These are phyloP conservation scores for Acanthamoeba culbertsoni DNA, from an alignment of 208 protist genomes.

Conservation along the genomic window DNA sequence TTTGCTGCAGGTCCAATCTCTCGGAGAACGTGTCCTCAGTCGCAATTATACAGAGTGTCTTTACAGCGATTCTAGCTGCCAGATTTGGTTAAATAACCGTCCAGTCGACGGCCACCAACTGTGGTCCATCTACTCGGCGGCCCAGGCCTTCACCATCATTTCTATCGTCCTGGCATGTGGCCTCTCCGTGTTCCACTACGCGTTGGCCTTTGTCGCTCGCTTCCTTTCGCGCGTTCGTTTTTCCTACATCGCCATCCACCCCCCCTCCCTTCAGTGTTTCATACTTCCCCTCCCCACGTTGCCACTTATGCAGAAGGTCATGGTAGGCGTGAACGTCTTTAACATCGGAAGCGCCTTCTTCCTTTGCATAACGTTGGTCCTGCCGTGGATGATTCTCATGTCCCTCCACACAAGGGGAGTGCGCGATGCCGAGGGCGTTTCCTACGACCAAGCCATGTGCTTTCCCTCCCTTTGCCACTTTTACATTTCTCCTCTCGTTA, in stretches of 20 bases:
- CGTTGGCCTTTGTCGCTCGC: neutral
- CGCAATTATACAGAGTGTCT: neutral
- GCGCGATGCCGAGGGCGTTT: neutral
- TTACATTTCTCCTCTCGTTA: neutral
- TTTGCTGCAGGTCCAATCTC: neutral
- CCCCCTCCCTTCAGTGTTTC: neutral
- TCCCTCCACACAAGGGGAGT: neutral
- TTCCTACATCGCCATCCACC: neutral
- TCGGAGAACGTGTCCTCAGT: neutral
- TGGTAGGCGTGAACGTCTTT: neutral
- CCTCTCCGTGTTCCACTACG: neutral
- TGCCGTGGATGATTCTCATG: neutral
- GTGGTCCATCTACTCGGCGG: constrained; percentile 5
- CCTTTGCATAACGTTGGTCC: neutral
- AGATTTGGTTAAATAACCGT: neutral
- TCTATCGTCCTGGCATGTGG: neutral
- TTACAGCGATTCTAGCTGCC: neutral
- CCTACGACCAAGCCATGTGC: neutral
- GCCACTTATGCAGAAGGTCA: neutral
- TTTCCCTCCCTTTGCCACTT: neutral
- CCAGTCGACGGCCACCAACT: neutral
- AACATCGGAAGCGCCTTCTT: neutral
- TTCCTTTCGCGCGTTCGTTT: neutral
- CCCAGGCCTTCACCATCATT: constrained; percentile 14
- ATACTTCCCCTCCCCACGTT: neutral